phyloP scores from a whole-genome alignment of 164 flowering plant genomes.

The Houttuynia cordata region DNA sequence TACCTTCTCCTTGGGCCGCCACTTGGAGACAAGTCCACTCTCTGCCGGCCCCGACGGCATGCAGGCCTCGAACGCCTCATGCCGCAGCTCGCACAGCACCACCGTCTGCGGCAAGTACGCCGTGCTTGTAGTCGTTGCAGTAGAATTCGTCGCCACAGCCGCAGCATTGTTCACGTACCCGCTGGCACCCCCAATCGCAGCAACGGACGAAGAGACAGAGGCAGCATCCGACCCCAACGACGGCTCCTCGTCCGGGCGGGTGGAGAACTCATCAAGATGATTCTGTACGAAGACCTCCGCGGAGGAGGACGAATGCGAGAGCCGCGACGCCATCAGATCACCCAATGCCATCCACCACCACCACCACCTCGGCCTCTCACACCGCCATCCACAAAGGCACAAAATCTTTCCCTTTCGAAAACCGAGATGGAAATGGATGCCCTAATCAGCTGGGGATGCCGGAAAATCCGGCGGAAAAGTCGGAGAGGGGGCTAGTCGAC shows the following conservation, averaged over 20 bases:
- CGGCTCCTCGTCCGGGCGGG: constrained; percentile 7
- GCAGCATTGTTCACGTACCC: constrained; percentile 3
- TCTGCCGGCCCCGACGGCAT: constrained; percentile 57
- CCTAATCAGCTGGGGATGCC: not conserved
- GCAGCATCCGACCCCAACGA: not conserved
- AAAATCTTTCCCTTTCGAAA: not conserved
- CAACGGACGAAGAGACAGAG: not conserved
- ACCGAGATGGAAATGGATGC: no score
- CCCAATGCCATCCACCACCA: constrained; percentile 80
- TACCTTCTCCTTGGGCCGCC: constrained; percentile 90
- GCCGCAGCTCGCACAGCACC: constrained; percentile 70
- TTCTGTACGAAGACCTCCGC: constrained; percentile 36
- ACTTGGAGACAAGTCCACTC: constrained; percentile 73
- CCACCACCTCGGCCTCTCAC: constrained; percentile 18
- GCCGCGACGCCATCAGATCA: constrained; percentile 79
- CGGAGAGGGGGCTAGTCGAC: constrained; percentile 36
- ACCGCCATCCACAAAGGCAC: constrained; percentile 6
- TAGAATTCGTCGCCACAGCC: constrained; percentile 22
- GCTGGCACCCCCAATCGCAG: not conserved
- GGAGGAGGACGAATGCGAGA: constrained; percentile 44
- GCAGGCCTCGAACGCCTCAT: constrained; percentile 64
- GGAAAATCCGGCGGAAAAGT: not conserved
- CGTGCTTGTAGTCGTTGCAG: constrained; percentile 44
- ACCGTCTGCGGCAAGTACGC: constrained; percentile 72
- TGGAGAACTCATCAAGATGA: constrained; percentile 44